Evolutionary conservation across 2,329 filamentous ascomycete genomes (phyloP).

Genomic region (Hirsutella rhossiliensis): DNA sequence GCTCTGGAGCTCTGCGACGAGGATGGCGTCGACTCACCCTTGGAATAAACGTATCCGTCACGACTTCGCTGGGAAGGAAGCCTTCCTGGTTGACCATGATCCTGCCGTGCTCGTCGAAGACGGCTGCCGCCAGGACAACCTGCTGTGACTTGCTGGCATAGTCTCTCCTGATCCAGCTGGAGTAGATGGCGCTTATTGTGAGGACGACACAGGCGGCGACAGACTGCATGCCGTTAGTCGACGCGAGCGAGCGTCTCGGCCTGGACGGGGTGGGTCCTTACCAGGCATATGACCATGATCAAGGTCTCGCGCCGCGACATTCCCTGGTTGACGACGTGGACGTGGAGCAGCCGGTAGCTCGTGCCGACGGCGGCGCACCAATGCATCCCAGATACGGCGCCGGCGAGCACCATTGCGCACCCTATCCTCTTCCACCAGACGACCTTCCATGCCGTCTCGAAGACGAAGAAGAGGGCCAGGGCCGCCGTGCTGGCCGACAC

Average conservation of each 20-base stretch:
- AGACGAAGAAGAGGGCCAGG: conserved; percentile 64
- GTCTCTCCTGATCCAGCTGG: conserved; percentile 29
- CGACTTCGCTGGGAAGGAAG: conserved; percentile 57
- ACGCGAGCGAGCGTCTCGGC: no score
- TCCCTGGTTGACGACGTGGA: conserved; percentile 17
- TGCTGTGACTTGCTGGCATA: conserved; percentile 50
- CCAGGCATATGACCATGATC: conserved; percentile 61
- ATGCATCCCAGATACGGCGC: conserved; percentile 77
- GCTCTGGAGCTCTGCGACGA: neutral
- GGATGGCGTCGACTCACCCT: conserved; percentile 26
- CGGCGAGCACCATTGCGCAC: conserved; percentile 55
- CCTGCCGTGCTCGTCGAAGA: conserved; percentile 55
- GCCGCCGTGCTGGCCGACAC: conserved; percentile 57
- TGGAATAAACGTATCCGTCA: conserved; percentile 67
- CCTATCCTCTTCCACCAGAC: conserved; percentile 61
- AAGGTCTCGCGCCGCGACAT: conserved; percentile 7
- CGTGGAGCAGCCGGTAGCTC: conserved; percentile 40
- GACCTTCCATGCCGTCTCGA: conserved; percentile 63
- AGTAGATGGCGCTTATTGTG: conserved; percentile 34
- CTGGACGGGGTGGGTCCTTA: conserved; percentile 23
- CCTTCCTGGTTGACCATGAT: conserved; percentile 61
- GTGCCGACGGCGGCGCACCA: conserved; percentile 68
- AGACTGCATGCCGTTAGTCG: conserved; percentile 34
- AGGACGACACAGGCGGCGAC: conserved; percentile 50
- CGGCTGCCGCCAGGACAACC: conserved; percentile 45